Evolutionary conservation across 2,329 filamentous ascomycete genomes (phyloP).

Genomic region (Cordyceps farinosa): DNA sequence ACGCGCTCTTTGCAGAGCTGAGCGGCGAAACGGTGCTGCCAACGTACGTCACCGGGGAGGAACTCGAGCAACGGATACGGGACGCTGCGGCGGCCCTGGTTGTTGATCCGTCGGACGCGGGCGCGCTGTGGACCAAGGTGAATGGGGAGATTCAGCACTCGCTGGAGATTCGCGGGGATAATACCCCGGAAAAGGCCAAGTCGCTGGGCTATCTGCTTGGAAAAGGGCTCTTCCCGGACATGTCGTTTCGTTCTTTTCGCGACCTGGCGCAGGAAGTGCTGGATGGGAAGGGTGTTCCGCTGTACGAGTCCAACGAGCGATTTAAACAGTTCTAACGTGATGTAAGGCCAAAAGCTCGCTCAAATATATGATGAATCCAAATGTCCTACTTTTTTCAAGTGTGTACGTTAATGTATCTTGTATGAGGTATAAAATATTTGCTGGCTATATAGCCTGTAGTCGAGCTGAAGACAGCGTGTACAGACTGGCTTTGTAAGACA

Average conservation of each 20-base stretch:
- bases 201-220: neutral
- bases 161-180: neutral
- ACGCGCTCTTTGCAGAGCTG: slow-evolving; percentile 42
- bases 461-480: too few species aligned
- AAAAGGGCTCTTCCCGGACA: neutral
- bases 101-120: neutral
- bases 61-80: too few species aligned
- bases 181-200: neutral
- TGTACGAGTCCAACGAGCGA: neutral
- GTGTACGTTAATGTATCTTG: too few species aligned
- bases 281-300: neutral
- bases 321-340: neutral
- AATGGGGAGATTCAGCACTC: neutral
- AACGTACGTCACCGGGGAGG: too few species aligned
- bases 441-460: too few species aligned
- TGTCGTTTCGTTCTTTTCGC: neutral
- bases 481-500: too few species aligned
- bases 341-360: too few species aligned
- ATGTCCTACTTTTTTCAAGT: too few species aligned
- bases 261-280: neutral
- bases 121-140: neutral
- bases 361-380: too few species aligned
- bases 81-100: too few species aligned
- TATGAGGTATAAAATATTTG: too few species aligned
- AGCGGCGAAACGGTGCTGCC: slow-evolving; percentile 33